Conservation (phyloP, 208 protist genomes). For the Crithidia expoeki region DNA sequence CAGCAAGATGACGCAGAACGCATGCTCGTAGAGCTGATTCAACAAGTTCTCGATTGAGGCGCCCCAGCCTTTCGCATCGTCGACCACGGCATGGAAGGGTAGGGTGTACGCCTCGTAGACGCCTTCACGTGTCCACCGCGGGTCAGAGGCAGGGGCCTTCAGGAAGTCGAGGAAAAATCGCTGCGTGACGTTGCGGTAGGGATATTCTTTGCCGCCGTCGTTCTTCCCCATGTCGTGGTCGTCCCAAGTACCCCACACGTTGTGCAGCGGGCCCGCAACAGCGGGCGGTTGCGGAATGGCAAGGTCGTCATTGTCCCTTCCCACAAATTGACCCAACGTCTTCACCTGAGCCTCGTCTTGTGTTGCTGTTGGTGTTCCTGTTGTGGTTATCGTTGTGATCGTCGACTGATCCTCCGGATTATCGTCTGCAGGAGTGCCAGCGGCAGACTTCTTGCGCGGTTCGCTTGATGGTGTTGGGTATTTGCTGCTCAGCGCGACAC, state of each 20-base stretch:
- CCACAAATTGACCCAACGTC: background rate
- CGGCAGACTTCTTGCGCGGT: background rate
- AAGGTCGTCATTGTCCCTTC: background rate
- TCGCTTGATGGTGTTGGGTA: background rate
- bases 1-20: slow-evolving; percentile 74
- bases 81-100: slow-evolving; percentile 44
- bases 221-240: slow-evolving; percentile 92
- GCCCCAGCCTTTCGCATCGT: slow-evolving; percentile 26
- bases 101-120: slow-evolving; percentile 69
- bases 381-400: background rate
- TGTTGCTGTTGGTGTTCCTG: background rate
- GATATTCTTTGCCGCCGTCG: slow-evolving; percentile 77
- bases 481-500: slow-evolving; percentile 25
- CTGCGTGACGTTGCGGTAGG: slow-evolving; percentile 58
- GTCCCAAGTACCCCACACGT: slow-evolving; percentile 84
- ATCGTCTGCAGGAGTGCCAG: background rate
- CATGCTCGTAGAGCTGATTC: slow-evolving; percentile 50
- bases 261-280: background rate
- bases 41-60: slow-evolving; percentile 17
- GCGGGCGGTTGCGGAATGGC: slow-evolving; percentile 3
- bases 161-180: slow-evolving; percentile 83
- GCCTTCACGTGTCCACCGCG: slow-evolving; percentile 59
- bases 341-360: background rate
- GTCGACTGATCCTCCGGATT: background rate
- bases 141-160: slow-evolving; percentile 36